phyloP scores from a whole-genome alignment of 2,329 filamentous ascomycete genomes.

The Coleophoma eucalyptorum region DNA sequence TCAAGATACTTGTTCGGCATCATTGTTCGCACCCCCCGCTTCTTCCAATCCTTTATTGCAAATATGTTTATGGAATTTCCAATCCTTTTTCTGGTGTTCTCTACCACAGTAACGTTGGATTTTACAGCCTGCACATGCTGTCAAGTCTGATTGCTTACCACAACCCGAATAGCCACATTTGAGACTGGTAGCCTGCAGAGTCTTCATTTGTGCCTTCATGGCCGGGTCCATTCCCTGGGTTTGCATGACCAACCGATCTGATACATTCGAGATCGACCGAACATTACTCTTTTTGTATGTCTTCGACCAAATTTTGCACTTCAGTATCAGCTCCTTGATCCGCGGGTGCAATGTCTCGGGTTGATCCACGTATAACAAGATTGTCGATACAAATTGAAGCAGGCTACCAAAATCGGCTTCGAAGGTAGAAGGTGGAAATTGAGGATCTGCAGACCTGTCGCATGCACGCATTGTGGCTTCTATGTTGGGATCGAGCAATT shows the following conservation, averaged over 20 bases:
- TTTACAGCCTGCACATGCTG: slow-evolving; percentile 19
- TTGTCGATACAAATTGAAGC: slow-evolving; percentile 21
- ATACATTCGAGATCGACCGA: slow-evolving; percentile 13
- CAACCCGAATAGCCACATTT: slow-evolving; percentile 14
- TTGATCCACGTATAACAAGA: slow-evolving; percentile 14
- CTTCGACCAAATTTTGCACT: slow-evolving; percentile 12
- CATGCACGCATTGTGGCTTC: slow-evolving; percentile 16
- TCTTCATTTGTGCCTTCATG: slow-evolving; percentile 8
- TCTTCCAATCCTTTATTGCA: slow-evolving; percentile 18
- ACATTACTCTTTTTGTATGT: slow-evolving; percentile 10
- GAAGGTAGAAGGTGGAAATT: slow-evolving; percentile 12
- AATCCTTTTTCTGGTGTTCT: slow-evolving; percentile 26
- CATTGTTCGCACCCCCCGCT: not conserved
- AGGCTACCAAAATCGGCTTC: slow-evolving; percentile 20
- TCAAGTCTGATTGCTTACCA: slow-evolving; percentile 10
- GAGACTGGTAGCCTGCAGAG: slow-evolving; percentile 10
- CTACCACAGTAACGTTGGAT: slow-evolving; percentile 21
- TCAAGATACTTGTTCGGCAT: not conserved
- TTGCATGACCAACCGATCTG: slow-evolving; percentile 16
- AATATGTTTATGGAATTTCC: slow-evolving; percentile 25
- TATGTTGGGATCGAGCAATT: slow-evolving; percentile 13
- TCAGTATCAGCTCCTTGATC: slow-evolving; percentile 17
- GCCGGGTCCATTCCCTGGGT: slow-evolving; percentile 11
- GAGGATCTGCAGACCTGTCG: slow-evolving; percentile 1
- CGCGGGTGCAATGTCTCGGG: slow-evolving; percentile 9